Base-by-base conservation (phyloP, 2,329 filamentous ascomycete genomes). In the Aspergillus melleus region DNA sequence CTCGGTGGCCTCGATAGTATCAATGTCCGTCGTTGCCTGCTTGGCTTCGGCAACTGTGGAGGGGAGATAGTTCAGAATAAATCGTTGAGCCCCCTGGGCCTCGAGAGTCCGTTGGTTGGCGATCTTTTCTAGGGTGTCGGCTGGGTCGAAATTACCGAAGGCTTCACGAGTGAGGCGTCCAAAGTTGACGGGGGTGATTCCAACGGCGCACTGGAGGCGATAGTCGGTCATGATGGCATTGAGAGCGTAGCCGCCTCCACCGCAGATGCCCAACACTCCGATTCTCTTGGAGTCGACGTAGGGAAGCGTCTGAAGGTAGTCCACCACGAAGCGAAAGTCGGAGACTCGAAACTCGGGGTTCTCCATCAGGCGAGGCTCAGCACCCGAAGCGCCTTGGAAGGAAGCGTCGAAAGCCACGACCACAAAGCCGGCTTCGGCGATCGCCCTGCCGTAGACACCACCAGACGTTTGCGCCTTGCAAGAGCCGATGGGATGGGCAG, bases 401-500 rank as follows among this genome's bases (percentile, higher is more conserved):
- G 66, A 64, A 2, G 66, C 68, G 32, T 70, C 68, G 44, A 63
- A 70, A 22, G 59, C 49, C 10, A 70, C 51, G 8, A 60, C 54
- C 12, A 64, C 55, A 29, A 64, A 63, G 14, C 62, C 62, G 5
- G 49, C 58, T 14, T 63, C 47, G 2, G 62, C 62, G 16, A 68
- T 59, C 14, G 55, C 56, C 26, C 66, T 64, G 6, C 62, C 66
- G 46, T 68, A 68, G 10, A 67, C 30, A 30, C 63, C 61, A 1
- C 62, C 64, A 9, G 66, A 58, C 4, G 67, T 67, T 24, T 70
- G 68, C 39, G 69, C 67, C 32, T 70, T 69, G 58, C 63, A 61
- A 19, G 59, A 61, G 16, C 65, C 67, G 30, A 64, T 62, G 9
- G 68, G 67, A 42, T 69, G 68, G 26, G 56, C 64, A 9, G 63